Evolutionary conservation across 192 early-diverging fungal genomes (phyloP), one percentile per base, ranked within the genome.

Genomic region (Coemansia sp.): DNA sequence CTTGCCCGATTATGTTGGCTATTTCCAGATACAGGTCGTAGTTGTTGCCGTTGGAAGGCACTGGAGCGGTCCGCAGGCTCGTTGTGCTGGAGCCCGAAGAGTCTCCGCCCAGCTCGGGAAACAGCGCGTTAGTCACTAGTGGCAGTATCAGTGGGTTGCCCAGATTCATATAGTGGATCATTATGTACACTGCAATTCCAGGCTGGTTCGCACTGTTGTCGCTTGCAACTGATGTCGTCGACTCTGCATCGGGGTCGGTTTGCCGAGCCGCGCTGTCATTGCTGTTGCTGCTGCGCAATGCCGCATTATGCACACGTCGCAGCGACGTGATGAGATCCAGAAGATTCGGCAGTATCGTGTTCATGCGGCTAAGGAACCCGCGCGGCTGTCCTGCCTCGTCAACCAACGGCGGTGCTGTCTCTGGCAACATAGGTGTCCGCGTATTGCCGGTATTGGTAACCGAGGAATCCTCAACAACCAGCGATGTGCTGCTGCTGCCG

Each of bases 11-110:
- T 17, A 80, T 80, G 36, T 66, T 74, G 15, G 77, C 62, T 34
- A 80, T 65, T 48, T 80, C 77, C 38, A 70, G 53, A 50, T 71
- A 71, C 64, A 80, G 53, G 10, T 80, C 77, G 48, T 80, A 80
- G 65, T 74, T 71, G 53, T 52, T 70, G 9, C 59, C 64, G 40
- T 5, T n/a, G 2, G 14, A 12, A 12, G 40, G 14, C 2, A 60
- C 34, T 23, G 60, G 21, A 9, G 19, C n/a, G 5, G 26, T 9
- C 22, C 21, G 36, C 22, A 59, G n/a, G 38, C 34, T 66, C 0
- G 38, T n/a, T 15, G 28, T 19, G 25, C 26, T 19, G 5, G 46
- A 28, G 4, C 26, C 44, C 9, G 54, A 2, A 0, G 50, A 34
- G 15, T 65, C 66, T 28, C 20, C 54, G 8, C 61, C 25, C 23